These are phyloP conservation scores for Dalbergia cochinchinensis DNA, from an alignment of 306 rosid genomes.

Conservation along the genomic window DNA sequence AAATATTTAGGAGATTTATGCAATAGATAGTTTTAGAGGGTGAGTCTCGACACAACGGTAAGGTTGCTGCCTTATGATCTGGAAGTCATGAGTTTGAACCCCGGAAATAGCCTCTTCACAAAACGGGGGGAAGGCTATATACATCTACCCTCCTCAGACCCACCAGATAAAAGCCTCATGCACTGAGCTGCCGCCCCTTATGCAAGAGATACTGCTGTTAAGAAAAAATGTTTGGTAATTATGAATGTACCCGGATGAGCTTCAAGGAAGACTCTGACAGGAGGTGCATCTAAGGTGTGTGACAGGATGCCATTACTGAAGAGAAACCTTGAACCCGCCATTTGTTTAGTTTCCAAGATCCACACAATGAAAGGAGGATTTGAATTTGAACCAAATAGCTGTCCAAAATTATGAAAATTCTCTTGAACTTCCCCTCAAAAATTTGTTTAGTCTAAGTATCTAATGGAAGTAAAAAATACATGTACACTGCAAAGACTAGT, in stretches of 20 bases:
- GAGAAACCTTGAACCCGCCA: conserved; percentile 61
- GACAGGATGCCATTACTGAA: conserved; percentile 70
- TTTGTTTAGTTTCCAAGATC: conserved; percentile 19
- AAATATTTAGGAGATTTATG: not conserved
- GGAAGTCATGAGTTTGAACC: no score
- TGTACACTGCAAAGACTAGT: conserved; percentile 28
- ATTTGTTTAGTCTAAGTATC: conserved; percentile 2
- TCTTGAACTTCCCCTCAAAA: not conserved
- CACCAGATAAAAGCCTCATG: no score
- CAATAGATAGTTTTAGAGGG: not conserved
- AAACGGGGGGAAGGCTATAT: no score
- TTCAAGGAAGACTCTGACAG: conserved; percentile 67
- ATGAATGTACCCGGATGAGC: conserved; percentile 67
- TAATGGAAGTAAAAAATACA: conserved; percentile 27
- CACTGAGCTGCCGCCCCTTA: no score
- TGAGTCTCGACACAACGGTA: no score
- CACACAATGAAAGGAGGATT: not conserved
- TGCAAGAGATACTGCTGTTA: no score
- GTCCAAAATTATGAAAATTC: not conserved
- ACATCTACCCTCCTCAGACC: no score
- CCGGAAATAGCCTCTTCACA: no score
- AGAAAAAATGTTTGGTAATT: not conserved
- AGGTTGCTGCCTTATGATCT: no score
- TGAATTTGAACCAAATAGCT: no score
- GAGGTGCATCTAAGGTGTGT: conserved; percentile 61